Base-by-base conservation (phyloP, 148 eudicot genomes). In the Pouteria glomerata region DNA sequence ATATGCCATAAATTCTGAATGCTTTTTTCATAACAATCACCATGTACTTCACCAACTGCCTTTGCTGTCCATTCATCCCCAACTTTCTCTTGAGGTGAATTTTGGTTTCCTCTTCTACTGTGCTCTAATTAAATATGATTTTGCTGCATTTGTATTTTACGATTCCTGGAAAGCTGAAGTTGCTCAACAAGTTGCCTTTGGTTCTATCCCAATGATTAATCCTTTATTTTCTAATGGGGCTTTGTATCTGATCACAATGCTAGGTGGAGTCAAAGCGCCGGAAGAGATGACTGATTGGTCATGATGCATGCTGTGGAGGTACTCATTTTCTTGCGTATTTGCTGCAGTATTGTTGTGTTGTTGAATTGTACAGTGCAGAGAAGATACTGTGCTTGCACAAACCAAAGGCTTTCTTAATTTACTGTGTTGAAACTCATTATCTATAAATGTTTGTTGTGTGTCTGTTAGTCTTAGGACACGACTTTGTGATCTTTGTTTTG, bases 241-340 rank as follows among this genome's bases (percentile, higher is more conserved):
- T 12, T 52, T 73, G n/a, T 29, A 2, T 42, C 31, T 57, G 30
- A 15, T 64, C 31, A 2, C 45, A 30, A 57, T 77, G 16, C 48
- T 64, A 80, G 83, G 79, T 83, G 70, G 81, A 83, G 75, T 69
- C 77, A 4, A 77, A 83, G 79, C 83, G 83, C 52, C 80, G 83
- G 72, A 80, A 80, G 68, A 77, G 82, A 76, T 77, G 45, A 83
- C 63, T 10, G 47, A 34, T 59, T 41, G 53, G 29, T 57, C 24
- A 8, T 48, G 45, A 65, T 52, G 35, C 37, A 53, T 60, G 57
- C 19, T 16, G 34, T 24, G 76, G 76, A 79, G 73, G 70, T 74
- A 73, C 72, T 57, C 51, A 56, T 50, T 83, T 68, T 58, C 72
- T 77, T 39, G 47, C 45, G 58, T 50, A 62, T 55, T 62, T 61